Conservation (phyloP, 1,139 yeast genomes). For the Lodderomyces beijingensis region DNA sequence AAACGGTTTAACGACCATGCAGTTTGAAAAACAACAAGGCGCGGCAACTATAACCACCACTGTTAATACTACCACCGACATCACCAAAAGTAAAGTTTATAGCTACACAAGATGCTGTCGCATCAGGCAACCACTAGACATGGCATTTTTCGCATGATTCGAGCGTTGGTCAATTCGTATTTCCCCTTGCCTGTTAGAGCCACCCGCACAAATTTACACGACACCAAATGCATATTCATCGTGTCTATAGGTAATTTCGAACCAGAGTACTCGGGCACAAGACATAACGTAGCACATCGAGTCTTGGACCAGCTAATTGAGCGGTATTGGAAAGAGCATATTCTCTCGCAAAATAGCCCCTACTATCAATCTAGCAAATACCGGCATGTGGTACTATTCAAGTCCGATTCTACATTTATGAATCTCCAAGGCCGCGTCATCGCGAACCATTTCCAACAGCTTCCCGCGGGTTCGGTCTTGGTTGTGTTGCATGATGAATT, state of each 20-base stretch:
- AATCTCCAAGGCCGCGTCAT: conserved; percentile 61
- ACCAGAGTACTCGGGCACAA: conserved; percentile 51
- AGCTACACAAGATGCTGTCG: too few species aligned
- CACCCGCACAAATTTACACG: too few species aligned
- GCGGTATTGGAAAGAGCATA: conserved; percentile 21
- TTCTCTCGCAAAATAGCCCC: conserved; percentile 6
- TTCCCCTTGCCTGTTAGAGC: too few species aligned
- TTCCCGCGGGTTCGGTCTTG: conserved; percentile 24
- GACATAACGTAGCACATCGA: conserved; percentile 77
- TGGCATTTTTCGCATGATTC: too few species aligned
- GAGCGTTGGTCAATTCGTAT: too few species aligned
- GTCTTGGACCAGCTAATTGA: conserved; percentile 35
- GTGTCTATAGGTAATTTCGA: conserved; percentile 83
- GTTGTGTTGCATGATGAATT: conserved; percentile 76
- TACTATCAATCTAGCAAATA: conserved; percentile 19
- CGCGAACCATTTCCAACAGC: conserved; percentile 41
- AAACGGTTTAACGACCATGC: too few species aligned
- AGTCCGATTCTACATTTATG: conserved; percentile 56
- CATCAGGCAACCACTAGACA: too few species aligned
- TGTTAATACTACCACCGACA: too few species aligned
- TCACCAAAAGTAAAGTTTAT: too few species aligned
- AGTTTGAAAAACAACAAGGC: too few species aligned
- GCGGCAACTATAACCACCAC: too few species aligned
- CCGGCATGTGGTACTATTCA: conserved; percentile 25
- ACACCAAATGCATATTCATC: conserved; percentile 16